Percentiles rank a stretch among this genome's conserved stretches.
Evolutionary conservation across 208 protist species (phyloP).

Genomic region (Crithidia expoeki): DNA sequence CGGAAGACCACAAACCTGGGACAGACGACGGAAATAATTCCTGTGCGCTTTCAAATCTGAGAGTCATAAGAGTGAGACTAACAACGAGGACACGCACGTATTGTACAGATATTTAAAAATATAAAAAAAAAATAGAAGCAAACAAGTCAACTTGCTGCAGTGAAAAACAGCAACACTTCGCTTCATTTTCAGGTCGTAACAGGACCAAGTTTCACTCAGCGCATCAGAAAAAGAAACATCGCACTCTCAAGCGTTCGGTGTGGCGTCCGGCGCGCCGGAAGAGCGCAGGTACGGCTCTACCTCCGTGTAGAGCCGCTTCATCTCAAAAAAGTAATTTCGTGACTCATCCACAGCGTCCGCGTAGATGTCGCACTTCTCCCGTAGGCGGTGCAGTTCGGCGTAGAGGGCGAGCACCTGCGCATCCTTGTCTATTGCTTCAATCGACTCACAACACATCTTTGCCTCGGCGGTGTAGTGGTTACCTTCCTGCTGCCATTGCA

Average conservation of each 20-base stretch:
- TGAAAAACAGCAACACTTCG: too few relatives aligned
- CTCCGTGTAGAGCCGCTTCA: slow-evolving; percentile 75
- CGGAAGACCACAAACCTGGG: too few relatives aligned
- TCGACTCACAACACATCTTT: slow-evolving; percentile 25
- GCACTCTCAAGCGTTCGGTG: not conserved
- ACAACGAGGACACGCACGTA: too few relatives aligned
- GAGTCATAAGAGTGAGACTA: too few relatives aligned
- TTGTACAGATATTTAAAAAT: too few relatives aligned
- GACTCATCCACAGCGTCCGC: slow-evolving; percentile 75
- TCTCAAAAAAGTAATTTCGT: slow-evolving; percentile 68
- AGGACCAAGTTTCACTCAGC: too few relatives aligned
- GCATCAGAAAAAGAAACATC: too few relatives aligned
- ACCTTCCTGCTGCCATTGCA: slow-evolving; percentile 34
- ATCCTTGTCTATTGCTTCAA: slow-evolving; percentile 38
- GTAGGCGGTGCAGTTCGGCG: slow-evolving; percentile 62
- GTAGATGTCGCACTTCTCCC: slow-evolving; percentile 66
- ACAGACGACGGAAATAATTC: too few relatives aligned
- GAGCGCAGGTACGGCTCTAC: slow-evolving; percentile 39
- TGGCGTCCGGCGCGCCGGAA: not conserved
- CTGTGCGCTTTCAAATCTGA: too few relatives aligned
- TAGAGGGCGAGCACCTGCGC: slow-evolving; percentile 51
- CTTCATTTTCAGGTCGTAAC: too few relatives aligned
- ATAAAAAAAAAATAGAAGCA: too few relatives aligned
- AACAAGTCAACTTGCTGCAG: too few relatives aligned
- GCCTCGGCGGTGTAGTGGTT: slow-evolving; percentile 40